A percentile compares a stretch with the other conserved stretches of the same genome.
phyloP scores from a whole-genome alignment of 495 filamentous ascomycete species.

The Monascus purpureus region DNA sequence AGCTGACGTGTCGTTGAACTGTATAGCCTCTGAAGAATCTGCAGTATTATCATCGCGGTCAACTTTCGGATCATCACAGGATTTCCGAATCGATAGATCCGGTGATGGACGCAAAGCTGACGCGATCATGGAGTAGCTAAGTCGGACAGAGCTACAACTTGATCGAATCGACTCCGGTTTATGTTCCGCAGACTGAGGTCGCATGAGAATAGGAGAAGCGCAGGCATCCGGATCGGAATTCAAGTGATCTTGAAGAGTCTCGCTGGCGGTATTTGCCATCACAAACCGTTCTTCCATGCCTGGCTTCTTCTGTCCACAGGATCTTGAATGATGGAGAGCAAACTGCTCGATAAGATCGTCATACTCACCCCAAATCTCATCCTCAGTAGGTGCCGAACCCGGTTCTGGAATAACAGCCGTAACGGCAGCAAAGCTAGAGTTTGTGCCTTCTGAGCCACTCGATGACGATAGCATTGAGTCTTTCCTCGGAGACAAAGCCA shows the following conservation, averaged over 20 bases:
- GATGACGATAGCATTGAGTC: slow-evolving; percentile 54
- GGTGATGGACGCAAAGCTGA: slow-evolving; percentile 27
- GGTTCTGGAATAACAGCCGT: slow-evolving; percentile 49
- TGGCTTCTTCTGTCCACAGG: slow-evolving; percentile 2
- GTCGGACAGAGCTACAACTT: slow-evolving; percentile 20
- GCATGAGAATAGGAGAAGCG: slow-evolving; percentile 2
- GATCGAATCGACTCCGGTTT: slow-evolving; percentile 13
- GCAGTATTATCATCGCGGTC: slow-evolving; percentile 13
- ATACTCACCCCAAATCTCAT: slow-evolving; percentile 93
- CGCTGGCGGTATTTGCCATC: slow-evolving; percentile 26
- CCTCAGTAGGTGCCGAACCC: slow-evolving; percentile 48
- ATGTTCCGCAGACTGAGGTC: slow-evolving; percentile 9
- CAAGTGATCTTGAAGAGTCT: slow-evolving; percentile 25
- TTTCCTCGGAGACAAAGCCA: slow-evolving; percentile 59
- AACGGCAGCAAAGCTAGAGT: slow-evolving; percentile 32
- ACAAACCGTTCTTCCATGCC: slow-evolving; percentile 19
- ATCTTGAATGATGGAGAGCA: slow-evolving; percentile 30
- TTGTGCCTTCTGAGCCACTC: slow-evolving; percentile 42
- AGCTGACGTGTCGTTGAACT: slow-evolving; percentile 2
- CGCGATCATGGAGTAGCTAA: slow-evolving; percentile 29
- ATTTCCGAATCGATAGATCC: slow-evolving; percentile 25
- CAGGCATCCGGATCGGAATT: slow-evolving; percentile 8
- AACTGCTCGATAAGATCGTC: slow-evolving; percentile 74
- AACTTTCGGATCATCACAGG: slow-evolving; percentile 25
- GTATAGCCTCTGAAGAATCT: slow-evolving; percentile 2